Evolutionary conservation across 345 rosid genomes (phyloP), one percentile per base, ranked within the genome.

Genomic region (Leavenworthia alabamica): DNA sequence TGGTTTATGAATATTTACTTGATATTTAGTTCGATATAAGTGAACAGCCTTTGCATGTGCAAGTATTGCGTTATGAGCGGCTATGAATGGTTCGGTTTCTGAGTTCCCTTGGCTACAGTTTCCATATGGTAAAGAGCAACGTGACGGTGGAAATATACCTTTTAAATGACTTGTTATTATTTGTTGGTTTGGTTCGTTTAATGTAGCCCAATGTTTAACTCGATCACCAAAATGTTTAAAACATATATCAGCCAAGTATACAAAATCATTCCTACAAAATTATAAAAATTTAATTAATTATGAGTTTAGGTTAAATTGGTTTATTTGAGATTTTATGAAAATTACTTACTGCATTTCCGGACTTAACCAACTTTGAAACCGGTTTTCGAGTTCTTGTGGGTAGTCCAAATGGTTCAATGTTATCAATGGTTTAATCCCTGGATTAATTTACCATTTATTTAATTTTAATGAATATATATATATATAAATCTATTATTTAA

Each of bases 381-480:
- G 77, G 37, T 79, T 75, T 42, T 78, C 97, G 4, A 85, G 84
- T 70, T 81, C 93, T 74, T 85, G 86, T 59, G 97, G 97, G 42
- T 79, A 67, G 69, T 85, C 93, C 11, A 64, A 81, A 80, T 90
- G 93, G 40, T 80, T 78, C 55, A 87, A 40, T 3, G 90, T 77
- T 60, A 87, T 87, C 40, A 90, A 85, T 28, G 95, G 95, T 49
- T 69, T 73, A 67, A 90, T 85, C 39, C 90, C 95, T 89, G 80
- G 4, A 45, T 13, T 39, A 7, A 44, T 35, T 55, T 35, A 8
- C 2, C 4, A 14, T 1, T 13, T 26, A 7, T 7, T 22, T 49
- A 7, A 48, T 7, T 13, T 48, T n/a, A 5, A 22, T n/a, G n/a
- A 22, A 48, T 3, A 13, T 20, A 20, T 20, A 20, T 1, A 23